These are phyloP conservation scores for Penicillium sp. DNA, from an alignment of 2,329 filamentous ascomycete species.

Conservation along the genomic window DNA sequence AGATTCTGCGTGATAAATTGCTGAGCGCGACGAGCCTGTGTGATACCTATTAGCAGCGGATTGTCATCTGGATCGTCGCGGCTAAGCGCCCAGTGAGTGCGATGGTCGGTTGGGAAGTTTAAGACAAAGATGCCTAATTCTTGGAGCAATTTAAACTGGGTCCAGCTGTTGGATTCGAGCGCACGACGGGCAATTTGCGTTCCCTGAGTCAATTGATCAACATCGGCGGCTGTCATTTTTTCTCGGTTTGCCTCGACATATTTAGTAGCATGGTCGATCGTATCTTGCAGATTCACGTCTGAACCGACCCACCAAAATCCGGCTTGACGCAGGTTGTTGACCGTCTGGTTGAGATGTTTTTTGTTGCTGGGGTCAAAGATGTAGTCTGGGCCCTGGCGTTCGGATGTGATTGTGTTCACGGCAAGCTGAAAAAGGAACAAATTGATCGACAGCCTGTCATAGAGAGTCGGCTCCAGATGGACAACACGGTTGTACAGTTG, in stretches of 20 bases:
- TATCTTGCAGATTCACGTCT: slow-evolving; percentile 60
- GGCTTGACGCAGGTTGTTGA: slow-evolving; percentile 75
- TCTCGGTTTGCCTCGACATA: slow-evolving; percentile 66
- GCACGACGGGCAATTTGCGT: slow-evolving; percentile 64
- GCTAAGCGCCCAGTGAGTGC: slow-evolving; percentile 66
- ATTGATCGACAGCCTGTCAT: slow-evolving; percentile 79
- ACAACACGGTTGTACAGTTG: slow-evolving; percentile 68
- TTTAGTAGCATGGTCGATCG: slow-evolving; percentile 62
- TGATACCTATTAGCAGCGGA: slow-evolving; percentile 57
- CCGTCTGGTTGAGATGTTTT: slow-evolving; percentile 63
- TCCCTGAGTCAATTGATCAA: slow-evolving; percentile 58
- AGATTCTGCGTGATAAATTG: slow-evolving; percentile 49
- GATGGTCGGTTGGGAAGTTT: slow-evolving; percentile 62
- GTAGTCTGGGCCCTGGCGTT: slow-evolving; percentile 79
- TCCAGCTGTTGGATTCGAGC: slow-evolving; percentile 61
- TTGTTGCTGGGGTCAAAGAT: slow-evolving; percentile 77
- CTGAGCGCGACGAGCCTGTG: slow-evolving; percentile 57
- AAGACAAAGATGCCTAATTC: slow-evolving; percentile 74
- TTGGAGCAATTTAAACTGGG: slow-evolving; percentile 65
- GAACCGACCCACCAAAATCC: slow-evolving; percentile 86
- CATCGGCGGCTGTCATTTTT: slow-evolving; percentile 60
- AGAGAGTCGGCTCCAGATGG: slow-evolving; percentile 74
- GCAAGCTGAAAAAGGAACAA: slow-evolving; percentile 80
- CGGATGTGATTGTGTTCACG: slow-evolving; percentile 83
- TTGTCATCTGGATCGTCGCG: slow-evolving; percentile 36